Evolutionary conservation across 805 yeast genomes (phyloP).

Genomic region (Candida parachauliodes): DNA sequence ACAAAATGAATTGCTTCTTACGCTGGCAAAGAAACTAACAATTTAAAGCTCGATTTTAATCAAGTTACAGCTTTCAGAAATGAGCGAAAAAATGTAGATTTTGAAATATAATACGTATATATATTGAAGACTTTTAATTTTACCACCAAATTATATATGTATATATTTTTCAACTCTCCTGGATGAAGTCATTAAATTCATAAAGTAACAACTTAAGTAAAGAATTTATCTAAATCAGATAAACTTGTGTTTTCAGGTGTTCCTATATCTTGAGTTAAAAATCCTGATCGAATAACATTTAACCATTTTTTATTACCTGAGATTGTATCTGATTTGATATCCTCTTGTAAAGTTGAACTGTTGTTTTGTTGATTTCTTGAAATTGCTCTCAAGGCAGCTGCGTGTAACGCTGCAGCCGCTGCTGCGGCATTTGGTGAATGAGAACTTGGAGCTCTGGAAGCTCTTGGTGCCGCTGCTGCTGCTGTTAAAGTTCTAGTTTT

Average conservation of each 20-base stretch:
- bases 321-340: conserved; percentile 7
- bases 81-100: too few species aligned
- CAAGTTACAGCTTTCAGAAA: too few species aligned
- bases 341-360: neutral
- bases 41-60: too few species aligned
- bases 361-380: conserved; percentile 19
- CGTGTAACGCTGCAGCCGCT: conserved; percentile 71
- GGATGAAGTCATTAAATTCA: conserved; percentile 2
- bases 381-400: conserved; percentile 57
- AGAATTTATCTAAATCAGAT: conserved; percentile 54
- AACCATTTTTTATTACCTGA: conserved; percentile 57
- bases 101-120: too few species aligned
- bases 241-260: conserved; percentile 75
- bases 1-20: too few species aligned
- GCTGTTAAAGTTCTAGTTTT: conserved; percentile 57
- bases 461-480: conserved; percentile 81
- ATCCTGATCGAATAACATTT: conserved; percentile 71
- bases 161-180: too few species aligned
- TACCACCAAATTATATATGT: too few species aligned
- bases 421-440: conserved; percentile 65
- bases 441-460: conserved; percentile 57
- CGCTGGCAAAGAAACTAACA: too few species aligned
- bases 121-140: too few species aligned
- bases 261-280: conserved; percentile 71
- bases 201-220: too few species aligned